These are phyloP conservation scores for Ophiocordyceps camponoti-saundersi DNA, from an alignment of 2,329 filamentous ascomycete species.

Conservation along the genomic window DNA sequence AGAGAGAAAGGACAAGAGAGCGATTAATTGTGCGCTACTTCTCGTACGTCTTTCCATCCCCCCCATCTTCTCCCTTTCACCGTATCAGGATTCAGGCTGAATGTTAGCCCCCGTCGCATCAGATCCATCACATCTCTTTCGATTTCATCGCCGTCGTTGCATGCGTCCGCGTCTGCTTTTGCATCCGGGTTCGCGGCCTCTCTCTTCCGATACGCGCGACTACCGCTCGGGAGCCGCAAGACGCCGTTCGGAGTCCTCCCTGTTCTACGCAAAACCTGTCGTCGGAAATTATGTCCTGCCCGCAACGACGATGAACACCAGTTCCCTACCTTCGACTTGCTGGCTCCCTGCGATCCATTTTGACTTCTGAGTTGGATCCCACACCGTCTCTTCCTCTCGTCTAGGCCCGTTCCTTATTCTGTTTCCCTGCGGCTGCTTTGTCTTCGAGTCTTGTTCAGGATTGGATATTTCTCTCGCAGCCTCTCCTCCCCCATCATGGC, in stretches of 20 bases:
- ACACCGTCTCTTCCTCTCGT: slow-evolving; percentile 13
- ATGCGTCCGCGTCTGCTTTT: not conserved
- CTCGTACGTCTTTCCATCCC: not conserved
- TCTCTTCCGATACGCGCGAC: not conserved
- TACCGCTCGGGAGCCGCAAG: not conserved
- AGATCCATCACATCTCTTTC: not conserved
- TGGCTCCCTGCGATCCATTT: slow-evolving; percentile 36
- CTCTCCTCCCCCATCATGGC: slow-evolving; percentile 21
- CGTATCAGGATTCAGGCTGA: slow-evolving; percentile 3
- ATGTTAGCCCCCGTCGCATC: not conserved
- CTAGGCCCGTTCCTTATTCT: not conserved
- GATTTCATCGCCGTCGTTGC: not conserved
- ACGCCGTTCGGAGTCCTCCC: not conserved
- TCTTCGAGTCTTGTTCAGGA: slow-evolving; percentile 6
- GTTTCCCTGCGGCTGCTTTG: slow-evolving; percentile 2
- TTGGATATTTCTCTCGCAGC: slow-evolving; percentile 7
- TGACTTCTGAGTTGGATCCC: slow-evolving; percentile 31
- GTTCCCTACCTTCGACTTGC: slow-evolving; percentile 28
- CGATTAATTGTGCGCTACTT: not conserved
- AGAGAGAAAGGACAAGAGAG: too few species aligned
- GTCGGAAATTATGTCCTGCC: slow-evolving; percentile 16
- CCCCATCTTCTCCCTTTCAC: not conserved
- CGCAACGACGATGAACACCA: slow-evolving; percentile 38
- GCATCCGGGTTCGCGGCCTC: not conserved
- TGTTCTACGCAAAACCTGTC: not conserved